A percentile compares a stretch with the other conserved stretches of the same genome.
phyloP scores from a whole-genome alignment of 2,329 filamentous ascomycete genomes.

The Pestalotiopsis sp. region DNA sequence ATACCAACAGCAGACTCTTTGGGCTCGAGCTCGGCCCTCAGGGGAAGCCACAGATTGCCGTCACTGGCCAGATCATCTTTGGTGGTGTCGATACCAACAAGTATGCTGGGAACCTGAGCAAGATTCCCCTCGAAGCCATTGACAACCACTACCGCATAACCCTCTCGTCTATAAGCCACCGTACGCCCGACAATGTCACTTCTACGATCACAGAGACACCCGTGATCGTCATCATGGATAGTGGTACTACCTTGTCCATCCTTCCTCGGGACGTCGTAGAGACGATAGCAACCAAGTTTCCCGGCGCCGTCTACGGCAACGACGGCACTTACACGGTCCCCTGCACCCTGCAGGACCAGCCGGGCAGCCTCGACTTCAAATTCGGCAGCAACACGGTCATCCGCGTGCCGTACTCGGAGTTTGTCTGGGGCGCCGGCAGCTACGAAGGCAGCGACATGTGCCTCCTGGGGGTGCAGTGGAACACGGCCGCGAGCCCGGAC shows the following conservation, averaged over 20 bases:
- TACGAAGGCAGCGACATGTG: conserved; percentile 18
- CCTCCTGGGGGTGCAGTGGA: conserved; percentile 23
- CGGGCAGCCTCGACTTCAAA: conserved; percentile 50
- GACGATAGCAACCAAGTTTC: conserved; percentile 45
- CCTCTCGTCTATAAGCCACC: conserved; percentile 24
- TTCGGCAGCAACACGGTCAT: conserved; percentile 41
- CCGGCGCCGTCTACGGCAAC: conserved; percentile 38
- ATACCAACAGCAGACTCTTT: conserved; percentile 54
- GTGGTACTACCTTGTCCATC: conserved; percentile 52
- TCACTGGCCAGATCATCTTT: conserved; percentile 53
- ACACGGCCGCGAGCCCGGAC: conserved; percentile 18
- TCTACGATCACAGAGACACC: conserved; percentile 29
- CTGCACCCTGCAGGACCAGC: conserved; percentile 39
- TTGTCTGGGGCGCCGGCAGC: conserved; percentile 32
- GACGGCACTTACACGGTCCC: conserved; percentile 47
- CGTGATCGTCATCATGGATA: conserved; percentile 51
- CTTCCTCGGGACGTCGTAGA: conserved; percentile 46
- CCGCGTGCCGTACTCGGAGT: conserved; percentile 29
- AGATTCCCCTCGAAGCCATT: conserved; percentile 42
- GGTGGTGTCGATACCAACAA: conserved; percentile 56
- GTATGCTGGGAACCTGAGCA: conserved; percentile 48
- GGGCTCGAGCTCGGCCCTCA: conserved; percentile 50
- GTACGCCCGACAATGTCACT: conserved; percentile 16
- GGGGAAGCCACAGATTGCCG: conserved; percentile 30
- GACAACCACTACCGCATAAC: conserved; percentile 34